Percentiles rank a stretch among this genome's conserved stretches.
Evolutionary conservation across 208 protist species (phyloP).

Genomic region (Angomonas deanei): DNA sequence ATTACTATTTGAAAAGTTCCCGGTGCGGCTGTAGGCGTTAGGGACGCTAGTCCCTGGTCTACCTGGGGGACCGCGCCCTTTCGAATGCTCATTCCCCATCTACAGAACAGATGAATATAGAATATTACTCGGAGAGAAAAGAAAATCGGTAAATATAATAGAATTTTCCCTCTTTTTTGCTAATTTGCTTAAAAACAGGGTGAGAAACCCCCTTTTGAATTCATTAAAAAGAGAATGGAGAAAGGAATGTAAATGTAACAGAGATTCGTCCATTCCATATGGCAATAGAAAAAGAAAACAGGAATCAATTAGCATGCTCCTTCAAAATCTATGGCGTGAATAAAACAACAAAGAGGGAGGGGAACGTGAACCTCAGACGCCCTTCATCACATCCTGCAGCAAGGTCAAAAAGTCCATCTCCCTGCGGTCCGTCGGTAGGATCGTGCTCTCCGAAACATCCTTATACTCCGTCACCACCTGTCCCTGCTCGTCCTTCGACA

Average conservation of each 20-base stretch:
- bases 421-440: slow-evolving; percentile 54
- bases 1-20: not conserved
- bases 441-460: slow-evolving; percentile 37
- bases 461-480: slow-evolving; percentile 62
- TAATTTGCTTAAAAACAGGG: no score
- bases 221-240: slow-evolving; percentile 12
- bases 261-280: not conserved
- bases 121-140: not conserved
- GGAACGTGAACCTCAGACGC: slow-evolving; percentile 8
- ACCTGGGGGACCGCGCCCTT: not conserved
- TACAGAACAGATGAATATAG: slow-evolving; percentile 1
- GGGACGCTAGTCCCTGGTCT: not conserved
- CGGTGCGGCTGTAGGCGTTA: not conserved
- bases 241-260: slow-evolving; percentile 2
- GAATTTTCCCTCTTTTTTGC: no score
- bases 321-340: not conserved
- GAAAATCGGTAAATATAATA: no score
- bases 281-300: slow-evolving; percentile 12
- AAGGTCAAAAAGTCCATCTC: slow-evolving; percentile 54
- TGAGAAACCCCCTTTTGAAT: no score
- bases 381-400: slow-evolving; percentile 63
- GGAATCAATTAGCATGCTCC: slow-evolving; percentile 6
- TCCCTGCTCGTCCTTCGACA: slow-evolving; percentile 65
- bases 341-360: not conserved
- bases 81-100: slow-evolving; percentile 18